Evolutionary conservation across 208 protist genomes (phyloP), one percentile per base, ranked within the genome.

Genomic region (Herpetomonas samuelpessoai): DNA sequence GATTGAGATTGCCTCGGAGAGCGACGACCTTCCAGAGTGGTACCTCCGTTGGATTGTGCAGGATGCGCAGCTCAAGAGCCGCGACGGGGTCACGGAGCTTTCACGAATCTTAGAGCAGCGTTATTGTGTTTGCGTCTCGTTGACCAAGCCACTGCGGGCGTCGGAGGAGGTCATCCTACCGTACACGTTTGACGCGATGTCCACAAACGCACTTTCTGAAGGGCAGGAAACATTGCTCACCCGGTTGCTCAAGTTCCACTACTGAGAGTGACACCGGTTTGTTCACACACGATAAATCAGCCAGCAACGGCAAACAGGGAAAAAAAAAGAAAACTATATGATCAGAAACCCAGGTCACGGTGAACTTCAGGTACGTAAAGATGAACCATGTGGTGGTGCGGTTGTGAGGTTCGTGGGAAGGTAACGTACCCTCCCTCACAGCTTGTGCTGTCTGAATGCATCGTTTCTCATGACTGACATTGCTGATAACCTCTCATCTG

Each of bases 121-220:
- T 27, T 95, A 87, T 68, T 91, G 73, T 65, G 63, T 88, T 12
- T 80, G 87, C 38, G 61, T 92, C 14, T 79, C 79, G 0, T 58
- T 95, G 50, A 59, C 61, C 30, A 53, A 60, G 27, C 71, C 68
- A 0, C 65, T 95, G 25, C 59, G 54, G 0, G 78, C 89, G 6
- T 75, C 83, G 0, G 76, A 84, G 62, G 89, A 95, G 56, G 89
- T 92, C 1, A 82, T 95, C 48, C 48, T 91, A 19, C 62, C 69
- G 19, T 95, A 90, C 67, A 62, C 65, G 14, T 47, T 71, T 1
- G 71, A 74, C 6, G 57, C 76, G 1, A 47, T 86, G 45, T 67
- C 57, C 14, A 82, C 85, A 0, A 81, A 76, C 10, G 71, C 80
- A 1, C 68, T 92, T 18, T 56, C 41, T 6, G 9, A 35, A 1